Conservation (phyloP, 371 early-diverging fungal genomes). For the Mortierella sp. region DNA sequence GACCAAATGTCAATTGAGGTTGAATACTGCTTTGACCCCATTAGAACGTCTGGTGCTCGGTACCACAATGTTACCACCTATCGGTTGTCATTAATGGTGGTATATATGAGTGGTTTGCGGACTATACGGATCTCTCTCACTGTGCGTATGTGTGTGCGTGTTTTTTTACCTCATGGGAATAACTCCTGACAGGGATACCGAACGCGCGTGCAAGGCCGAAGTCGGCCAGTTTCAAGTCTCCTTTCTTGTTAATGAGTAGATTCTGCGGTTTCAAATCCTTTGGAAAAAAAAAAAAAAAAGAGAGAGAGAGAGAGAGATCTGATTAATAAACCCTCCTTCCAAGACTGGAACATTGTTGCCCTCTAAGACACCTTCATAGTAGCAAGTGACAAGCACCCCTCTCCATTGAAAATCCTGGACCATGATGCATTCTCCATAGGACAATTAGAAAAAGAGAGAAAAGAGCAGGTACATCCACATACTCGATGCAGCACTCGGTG, state of each 20-base stretch:
- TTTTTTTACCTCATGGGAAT: constrained; percentile 94
- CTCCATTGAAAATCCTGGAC: too few relatives aligned
- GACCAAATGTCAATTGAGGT: constrained; percentile 99
- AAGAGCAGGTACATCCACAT: constrained; percentile 19
- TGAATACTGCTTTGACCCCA: constrained; percentile 97
- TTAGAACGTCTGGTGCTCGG: constrained; percentile 98
- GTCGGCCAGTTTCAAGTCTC: constrained; percentile 96
- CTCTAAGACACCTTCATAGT: background rate
- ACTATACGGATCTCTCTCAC: background rate
- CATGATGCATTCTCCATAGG: too few relatives aligned
- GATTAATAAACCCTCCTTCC: background rate
- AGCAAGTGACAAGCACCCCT: too few relatives aligned
- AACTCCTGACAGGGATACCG: constrained; percentile 96
- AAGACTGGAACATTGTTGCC: background rate
- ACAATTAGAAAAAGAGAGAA: too few relatives aligned
- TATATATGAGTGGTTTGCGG: constrained; percentile 1
- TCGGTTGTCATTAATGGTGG: background rate
- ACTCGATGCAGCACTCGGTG: constrained; percentile 84
- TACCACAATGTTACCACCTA: constrained; percentile 94
- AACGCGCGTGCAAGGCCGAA: constrained; percentile 98
- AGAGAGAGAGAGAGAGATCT: background rate
- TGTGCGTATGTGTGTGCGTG: constrained; percentile 4
- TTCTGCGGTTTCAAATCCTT: constrained; percentile 92
- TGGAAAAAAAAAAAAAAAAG: background rate
- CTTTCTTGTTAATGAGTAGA: constrained; percentile 82